Conservation (phyloP, 148 eudicot genomes). For the Agrostemma githago region DNA sequence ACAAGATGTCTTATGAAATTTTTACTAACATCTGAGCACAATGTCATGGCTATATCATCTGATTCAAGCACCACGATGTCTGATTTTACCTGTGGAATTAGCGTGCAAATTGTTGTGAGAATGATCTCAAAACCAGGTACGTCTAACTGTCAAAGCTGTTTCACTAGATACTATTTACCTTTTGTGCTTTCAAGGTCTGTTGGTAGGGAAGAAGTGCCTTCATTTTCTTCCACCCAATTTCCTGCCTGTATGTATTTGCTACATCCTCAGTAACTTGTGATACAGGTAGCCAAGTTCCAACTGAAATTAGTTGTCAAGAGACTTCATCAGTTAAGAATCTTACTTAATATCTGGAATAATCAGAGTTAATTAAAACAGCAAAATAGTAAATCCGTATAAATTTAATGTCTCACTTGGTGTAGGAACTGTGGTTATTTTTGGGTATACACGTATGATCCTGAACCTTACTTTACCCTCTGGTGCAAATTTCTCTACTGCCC, state of each 20-base stretch:
- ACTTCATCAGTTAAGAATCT: conserved; percentile 8
- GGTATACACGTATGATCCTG: conserved; percentile 73
- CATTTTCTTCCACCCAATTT: conserved; percentile 53
- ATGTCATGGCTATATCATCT: conserved; percentile 54
- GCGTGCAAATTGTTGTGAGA: conserved; percentile 1
- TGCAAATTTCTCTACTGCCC: conserved; percentile 76
- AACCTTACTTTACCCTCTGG: conserved; percentile 52
- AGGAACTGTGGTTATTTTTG: conserved; percentile 59
- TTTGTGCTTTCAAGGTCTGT: conserved; percentile 35
- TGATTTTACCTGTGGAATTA: conserved; percentile 46
- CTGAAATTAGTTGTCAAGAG: conserved; percentile 25
- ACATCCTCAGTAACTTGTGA: conserved; percentile 67
- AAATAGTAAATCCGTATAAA: neutral
- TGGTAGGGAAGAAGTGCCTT: conserved; percentile 60
- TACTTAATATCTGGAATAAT: neutral
- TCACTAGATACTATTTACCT: conserved; percentile 30
- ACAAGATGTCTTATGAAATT: conserved; percentile 56
- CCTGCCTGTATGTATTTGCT: conserved; percentile 48
- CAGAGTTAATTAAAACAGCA: neutral
- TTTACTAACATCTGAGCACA: conserved; percentile 35
- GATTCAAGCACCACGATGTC: conserved; percentile 71
- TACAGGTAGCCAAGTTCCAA: conserved; percentile 68
- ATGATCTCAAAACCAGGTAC: neutral
- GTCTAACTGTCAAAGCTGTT: neutral
- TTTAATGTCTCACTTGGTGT: conserved; percentile 65